Conservation (phyloP, 768 basidiomycete genomes). For the Phlebiopsis flavidoalba region DNA sequence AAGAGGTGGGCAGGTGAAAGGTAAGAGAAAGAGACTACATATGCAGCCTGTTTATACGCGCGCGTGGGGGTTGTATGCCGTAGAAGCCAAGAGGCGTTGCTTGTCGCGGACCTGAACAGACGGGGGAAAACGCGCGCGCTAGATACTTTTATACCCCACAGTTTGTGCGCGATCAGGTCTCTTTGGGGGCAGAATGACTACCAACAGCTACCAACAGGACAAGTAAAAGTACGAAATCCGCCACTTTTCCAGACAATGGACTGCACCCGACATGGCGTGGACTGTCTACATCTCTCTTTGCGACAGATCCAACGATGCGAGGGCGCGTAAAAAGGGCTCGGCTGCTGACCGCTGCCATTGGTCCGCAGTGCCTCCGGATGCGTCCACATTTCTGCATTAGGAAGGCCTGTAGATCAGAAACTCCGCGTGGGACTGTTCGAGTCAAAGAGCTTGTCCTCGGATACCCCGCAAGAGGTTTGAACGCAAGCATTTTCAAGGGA, state of each 20-base stretch:
- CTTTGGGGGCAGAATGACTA: not conserved
- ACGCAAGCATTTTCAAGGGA: not conserved
- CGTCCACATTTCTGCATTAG: not conserved
- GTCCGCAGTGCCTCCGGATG: not conserved
- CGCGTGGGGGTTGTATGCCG: not conserved
- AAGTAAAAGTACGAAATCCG: too few relatives aligned
- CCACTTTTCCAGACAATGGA: too few relatives aligned
- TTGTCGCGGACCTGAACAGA: not conserved
- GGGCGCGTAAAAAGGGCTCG: not conserved
- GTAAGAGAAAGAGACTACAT: not conserved
- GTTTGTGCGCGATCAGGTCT: not conserved
- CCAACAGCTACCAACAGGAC: not conserved
- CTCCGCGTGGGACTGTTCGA: not conserved
- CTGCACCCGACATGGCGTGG: too few relatives aligned
- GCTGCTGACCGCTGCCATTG: not conserved
- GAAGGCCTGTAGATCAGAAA: not conserved
- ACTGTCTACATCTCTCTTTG: not conserved
- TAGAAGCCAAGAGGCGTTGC: not conserved
- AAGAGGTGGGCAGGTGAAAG: not conserved
- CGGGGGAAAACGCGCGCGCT: not conserved
- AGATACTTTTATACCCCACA: not conserved
- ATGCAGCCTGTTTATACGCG: constrained; percentile 1
- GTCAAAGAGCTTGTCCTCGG: not conserved
- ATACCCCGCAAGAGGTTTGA: not conserved
- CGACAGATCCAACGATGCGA: not conserved